Percentiles rank a stretch among this genome's conserved stretches.
phyloP scores from a whole-genome alignment of 805 yeast species.

The Saccharomycopsis babjevae region DNA sequence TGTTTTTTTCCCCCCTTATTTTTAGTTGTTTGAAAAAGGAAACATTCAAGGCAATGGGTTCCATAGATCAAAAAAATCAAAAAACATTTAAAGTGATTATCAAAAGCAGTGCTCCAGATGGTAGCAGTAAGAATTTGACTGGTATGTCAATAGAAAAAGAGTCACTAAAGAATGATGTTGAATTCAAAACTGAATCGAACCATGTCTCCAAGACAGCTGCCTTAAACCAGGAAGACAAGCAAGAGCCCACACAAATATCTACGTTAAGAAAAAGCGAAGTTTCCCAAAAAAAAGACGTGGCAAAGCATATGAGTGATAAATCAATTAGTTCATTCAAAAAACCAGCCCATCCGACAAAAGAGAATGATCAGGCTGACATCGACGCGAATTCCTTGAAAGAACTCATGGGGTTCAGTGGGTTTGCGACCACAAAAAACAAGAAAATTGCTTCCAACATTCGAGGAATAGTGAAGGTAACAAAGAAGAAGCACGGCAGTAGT shows the following conservation, averaged over 20 bases:
- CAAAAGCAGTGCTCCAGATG: no score
- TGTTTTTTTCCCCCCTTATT: no score
- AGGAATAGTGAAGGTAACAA: slow-evolving; percentile 31
- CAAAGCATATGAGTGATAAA: background rate
- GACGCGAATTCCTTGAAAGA: slow-evolving; percentile 26
- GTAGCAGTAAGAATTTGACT: no score
- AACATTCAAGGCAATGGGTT: no score
- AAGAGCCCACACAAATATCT: background rate
- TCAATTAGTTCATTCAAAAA: background rate
- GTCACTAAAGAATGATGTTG: no score
- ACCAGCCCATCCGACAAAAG: background rate
- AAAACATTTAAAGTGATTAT: no score
- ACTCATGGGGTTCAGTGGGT: slow-evolving; percentile 50
- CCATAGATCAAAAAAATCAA: no score
- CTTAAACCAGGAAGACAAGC: background rate
- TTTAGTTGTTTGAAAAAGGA: no score
- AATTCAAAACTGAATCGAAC: no score
- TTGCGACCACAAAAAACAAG: slow-evolving; percentile 46
- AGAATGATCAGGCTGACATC: background rate
- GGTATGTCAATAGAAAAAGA: no score
- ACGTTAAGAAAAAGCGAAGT: background rate
- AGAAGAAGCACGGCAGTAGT: slow-evolving; percentile 28
- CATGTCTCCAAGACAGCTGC: background rate
- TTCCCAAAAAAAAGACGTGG: background rate
- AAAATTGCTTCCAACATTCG: slow-evolving; percentile 41